Conservation (phyloP, 139 green algal genomes). For the Closterium sp. region DNA sequence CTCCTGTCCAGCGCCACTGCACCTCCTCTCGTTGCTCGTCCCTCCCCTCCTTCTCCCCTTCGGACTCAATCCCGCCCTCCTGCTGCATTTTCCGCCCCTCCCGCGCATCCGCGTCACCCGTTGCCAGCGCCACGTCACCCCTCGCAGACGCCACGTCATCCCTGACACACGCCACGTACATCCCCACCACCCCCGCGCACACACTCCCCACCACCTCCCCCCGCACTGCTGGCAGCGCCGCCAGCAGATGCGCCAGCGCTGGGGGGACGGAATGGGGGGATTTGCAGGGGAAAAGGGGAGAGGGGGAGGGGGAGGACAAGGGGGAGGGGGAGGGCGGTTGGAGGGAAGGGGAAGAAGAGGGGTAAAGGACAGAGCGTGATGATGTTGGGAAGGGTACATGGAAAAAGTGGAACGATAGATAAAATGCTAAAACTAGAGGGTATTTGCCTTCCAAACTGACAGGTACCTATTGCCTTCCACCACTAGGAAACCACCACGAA, state of each 20-base stretch:
- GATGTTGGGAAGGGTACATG: not conserved
- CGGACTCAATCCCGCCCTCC: not conserved
- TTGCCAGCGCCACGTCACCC: too few species aligned
- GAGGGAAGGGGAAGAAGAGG: not conserved
- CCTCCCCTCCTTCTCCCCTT: not conserved
- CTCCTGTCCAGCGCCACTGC: not conserved
- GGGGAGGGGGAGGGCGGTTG: not conserved
- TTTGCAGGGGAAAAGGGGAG: not conserved
- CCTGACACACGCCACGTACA: not conserved
- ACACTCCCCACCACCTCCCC: not conserved
- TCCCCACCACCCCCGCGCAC: not conserved
- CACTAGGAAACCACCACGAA: not conserved
- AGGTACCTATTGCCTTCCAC: not conserved
- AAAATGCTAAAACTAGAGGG: not conserved
- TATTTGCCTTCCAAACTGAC: not conserved
- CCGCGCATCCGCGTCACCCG: not conserved
- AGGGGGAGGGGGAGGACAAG: not conserved
- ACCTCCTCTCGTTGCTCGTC: not conserved
- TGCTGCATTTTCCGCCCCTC: not conserved
- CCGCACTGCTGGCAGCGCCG: not conserved
- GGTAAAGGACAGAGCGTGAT: not conserved
- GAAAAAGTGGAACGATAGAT: not conserved
- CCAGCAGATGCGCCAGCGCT: not conserved
- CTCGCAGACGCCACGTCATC: too few species aligned
- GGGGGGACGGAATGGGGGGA: too few species aligned